A percentile compares a stretch with the other conserved stretches of the same genome.
These are phyloP conservation scores for Pleurotus giganteus DNA, from an alignment of 768 basidiomycete genomes.

Conservation along the genomic window DNA sequence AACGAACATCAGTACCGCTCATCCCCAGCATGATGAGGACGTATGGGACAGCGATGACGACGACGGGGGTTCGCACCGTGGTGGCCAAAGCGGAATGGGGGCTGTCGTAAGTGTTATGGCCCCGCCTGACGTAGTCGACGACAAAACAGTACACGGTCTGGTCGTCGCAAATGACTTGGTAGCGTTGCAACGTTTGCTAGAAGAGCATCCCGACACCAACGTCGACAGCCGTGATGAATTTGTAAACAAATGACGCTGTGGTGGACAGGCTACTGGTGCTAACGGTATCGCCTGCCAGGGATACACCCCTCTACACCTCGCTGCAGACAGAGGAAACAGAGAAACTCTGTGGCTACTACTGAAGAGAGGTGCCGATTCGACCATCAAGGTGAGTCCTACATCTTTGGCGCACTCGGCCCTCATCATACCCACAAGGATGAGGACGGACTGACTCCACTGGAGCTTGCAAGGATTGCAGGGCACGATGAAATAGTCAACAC, in stretches of 20 bases:
- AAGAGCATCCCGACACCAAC: conserved; percentile 37
- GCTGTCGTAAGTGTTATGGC: conserved; percentile 60
- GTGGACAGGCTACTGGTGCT: background rate
- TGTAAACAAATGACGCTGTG: conserved; percentile 43
- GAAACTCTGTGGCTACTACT: conserved; percentile 59
- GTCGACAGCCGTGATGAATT: conserved; percentile 69
- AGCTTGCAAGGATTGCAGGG: conserved; percentile 59
- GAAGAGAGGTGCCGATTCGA: conserved; percentile 58
- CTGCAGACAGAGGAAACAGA: conserved; percentile 75
- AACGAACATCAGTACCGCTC: conserved; percentile 10
- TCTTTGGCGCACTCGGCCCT: background rate
- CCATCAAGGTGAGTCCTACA: conserved; percentile 51
- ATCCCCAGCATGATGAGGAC: conserved; percentile 12
- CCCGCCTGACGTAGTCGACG: conserved; percentile 30
- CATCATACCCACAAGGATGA: conserved; percentile 48
- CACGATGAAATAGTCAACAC: conserved; percentile 49
- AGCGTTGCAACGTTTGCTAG: conserved; percentile 43
- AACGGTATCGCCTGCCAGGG: conserved; percentile 48
- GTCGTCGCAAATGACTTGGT: conserved; percentile 58
- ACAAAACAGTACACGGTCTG: conserved; percentile 53
- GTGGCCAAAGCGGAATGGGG: conserved; percentile 51
- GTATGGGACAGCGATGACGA: conserved; percentile 43
- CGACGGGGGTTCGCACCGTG: conserved; percentile 26
- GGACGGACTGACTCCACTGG: conserved; percentile 59
- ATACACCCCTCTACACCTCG: conserved; percentile 84